Base-by-base conservation (phyloP, 805 yeast species). In the Suhomyces prunicola region DNA sequence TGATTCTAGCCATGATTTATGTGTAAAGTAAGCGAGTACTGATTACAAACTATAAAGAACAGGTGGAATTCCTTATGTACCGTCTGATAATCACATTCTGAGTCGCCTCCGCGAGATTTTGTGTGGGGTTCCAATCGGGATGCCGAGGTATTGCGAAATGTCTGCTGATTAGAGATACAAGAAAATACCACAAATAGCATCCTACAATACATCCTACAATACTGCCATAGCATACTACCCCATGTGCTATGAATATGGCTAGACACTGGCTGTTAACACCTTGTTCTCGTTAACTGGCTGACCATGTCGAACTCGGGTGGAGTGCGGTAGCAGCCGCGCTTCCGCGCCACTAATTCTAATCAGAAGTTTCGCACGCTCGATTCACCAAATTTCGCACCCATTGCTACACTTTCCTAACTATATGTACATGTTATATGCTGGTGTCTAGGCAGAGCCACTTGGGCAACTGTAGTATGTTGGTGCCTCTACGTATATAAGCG, bases 81-180 rank as follows among this genome's bases (percentile, higher is more conserved):
- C 9, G 17, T 29, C 33, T 33, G 36, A 33, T 33, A 33, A 39
- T 39, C 42, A 39, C 42, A 39, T 10, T 39, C 42, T 39, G 42
- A 17, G 22, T 10, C 42, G 42, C 22, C 33, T 29, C 33, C 33
- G 42, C 15, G 19, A 19, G 19, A 39, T 22, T 17, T 42, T 42
- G 46, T 42, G 46, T 42, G 46, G 46, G 46, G 46, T 42, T 24
- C 17, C 6, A 22, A 9, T 15, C 13, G 42, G 22, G 46, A 24
- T 42, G 23, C 46, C 46, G 46, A 42, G 46, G 46, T 22, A 42
- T 22, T 42, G 46, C 46, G 46, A 42, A 42, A 42, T 42, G 46
- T 42, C 46, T 23, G 46, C 15, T 42, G 47, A 44, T 15, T 29
- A 29, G 33, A 29, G 33, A 12, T 12, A 9, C 26, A 24, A 24